Conservation (phyloP, 2,329 filamentous ascomycete species). For the Ophiostoma quercus region DNA sequence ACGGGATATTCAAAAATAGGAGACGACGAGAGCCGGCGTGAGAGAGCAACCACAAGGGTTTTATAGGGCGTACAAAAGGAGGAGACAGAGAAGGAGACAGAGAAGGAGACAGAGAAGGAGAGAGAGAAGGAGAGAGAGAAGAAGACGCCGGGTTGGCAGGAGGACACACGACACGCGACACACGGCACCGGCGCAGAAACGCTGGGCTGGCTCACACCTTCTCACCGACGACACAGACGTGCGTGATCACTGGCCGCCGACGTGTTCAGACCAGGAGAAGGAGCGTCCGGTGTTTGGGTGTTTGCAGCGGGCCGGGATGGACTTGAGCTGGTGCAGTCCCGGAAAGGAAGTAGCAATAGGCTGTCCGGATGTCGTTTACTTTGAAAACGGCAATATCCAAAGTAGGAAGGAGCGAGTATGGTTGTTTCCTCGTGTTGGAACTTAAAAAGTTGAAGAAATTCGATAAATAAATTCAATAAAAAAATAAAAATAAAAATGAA, state of each 20-base stretch:
- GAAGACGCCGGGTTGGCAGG: conserved; percentile 9
- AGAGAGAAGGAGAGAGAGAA: background rate
- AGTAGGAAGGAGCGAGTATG: background rate
- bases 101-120: background rate
- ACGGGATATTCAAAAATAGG: background rate
- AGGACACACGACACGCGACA: background rate
- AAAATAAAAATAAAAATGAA: background rate
- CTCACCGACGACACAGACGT: background rate
- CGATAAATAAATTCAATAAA: background rate
- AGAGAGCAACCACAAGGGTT: background rate
- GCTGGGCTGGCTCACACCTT: background rate
- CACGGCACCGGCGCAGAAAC: background rate
- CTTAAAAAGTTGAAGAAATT: too few species aligned
- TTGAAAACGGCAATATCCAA: background rate
- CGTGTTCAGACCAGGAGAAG: background rate
- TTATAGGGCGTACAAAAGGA: background rate
- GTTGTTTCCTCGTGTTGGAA: background rate
- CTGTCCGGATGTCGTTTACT: background rate
- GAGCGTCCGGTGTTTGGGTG: background rate
- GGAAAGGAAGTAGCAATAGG: conserved; percentile 3
- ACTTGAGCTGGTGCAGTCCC: too few species aligned
- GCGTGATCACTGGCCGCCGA: conserved; percentile 10
- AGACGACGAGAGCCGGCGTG: background rate
- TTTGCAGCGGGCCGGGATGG: background rate
- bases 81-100: background rate